Evolutionary conservation across 78 protist species (phyloP).

Genomic region (Corallochytrium limacisporum): DNA sequence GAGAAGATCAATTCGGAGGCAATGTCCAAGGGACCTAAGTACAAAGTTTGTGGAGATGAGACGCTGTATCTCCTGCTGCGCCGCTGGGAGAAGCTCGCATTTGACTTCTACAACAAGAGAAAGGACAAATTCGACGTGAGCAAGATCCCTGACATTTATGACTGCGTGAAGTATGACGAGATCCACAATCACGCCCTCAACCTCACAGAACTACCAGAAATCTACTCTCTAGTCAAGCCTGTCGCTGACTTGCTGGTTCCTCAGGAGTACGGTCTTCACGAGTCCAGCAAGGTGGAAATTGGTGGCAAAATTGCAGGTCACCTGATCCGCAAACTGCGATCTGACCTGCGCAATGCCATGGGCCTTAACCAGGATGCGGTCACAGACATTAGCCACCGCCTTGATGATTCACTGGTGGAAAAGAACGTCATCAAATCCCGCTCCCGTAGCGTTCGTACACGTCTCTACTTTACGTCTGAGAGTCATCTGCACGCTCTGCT

Average conservation of each 20-base stretch:
- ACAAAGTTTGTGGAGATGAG: no score
- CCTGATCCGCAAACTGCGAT: conserved; percentile 6
- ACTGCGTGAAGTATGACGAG: conserved; percentile 26
- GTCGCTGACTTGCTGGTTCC: conserved; percentile 19
- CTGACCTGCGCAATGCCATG: no score
- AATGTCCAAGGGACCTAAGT: no score
- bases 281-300: not conserved
- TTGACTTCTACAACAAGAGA: conserved; percentile 6
- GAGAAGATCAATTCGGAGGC: no score
- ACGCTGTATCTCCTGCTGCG: conserved; percentile 7
- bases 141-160: conserved; percentile 53
- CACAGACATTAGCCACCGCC: no score
- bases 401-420: no score
- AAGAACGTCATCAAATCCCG: no score
- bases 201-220: not conserved
- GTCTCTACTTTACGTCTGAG: conserved; percentile 59
- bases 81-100: conserved; percentile 34
- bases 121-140: conserved; percentile 5
- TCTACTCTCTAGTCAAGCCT: not conserved
- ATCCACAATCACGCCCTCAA: conserved; percentile 26
- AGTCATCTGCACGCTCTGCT: conserved; percentile 46
- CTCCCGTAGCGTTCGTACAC: conserved; percentile 30
- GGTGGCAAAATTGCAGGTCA: not conserved
- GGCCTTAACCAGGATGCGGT: no score
- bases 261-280: conserved; percentile 22